Base-by-base conservation (phyloP, 192 early-diverging fungal genomes). In the Podochytrium sp. region DNA sequence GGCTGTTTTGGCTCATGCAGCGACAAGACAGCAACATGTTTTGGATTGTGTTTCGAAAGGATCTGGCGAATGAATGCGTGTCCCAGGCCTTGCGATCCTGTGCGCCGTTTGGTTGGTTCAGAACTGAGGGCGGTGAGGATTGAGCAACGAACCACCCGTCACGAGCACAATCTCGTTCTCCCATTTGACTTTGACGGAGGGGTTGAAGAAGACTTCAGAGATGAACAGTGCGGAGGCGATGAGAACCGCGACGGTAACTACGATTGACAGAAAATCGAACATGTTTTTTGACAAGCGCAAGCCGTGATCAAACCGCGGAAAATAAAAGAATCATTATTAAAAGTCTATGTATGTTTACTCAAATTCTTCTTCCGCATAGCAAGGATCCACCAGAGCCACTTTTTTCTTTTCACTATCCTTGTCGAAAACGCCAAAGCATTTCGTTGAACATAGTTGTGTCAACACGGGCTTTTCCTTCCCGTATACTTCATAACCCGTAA, bases 111-210 rank as follows among this genome's bases (percentile, higher is more conserved):
- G 43, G 37, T 73, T 53, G 51, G 38, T 43, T 25, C 5, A 25
- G n/a, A 23, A 2, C 2, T 29, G 33, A 0, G 20, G 18, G 14
- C 57, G 23, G 2, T 20, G 29, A 59, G 2, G 18, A 3, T 16
- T 66, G 3, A 33, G 41, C 23, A 65, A 60, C n/a, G n/a, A 29
- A 85, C 88, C 89, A 67, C 89, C 89, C 56, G 86, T 89, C n/a
- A 91, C 79, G 64, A 91, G 58, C 7, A 91, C 89, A 53, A 87
- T 73, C 66, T 89, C 87, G 7, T 85, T 73, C 23, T 78, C 72
- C 89, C 89, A 91, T 60, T 86, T 76, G 29, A 83, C 60, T 37
- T 10, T 6, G 4, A 65, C 63, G 23, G 39, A 6, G 10, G 63
- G 63, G 47, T 65, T 65, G 6, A 29, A 23, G 25, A 55, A 47